Evolutionary conservation across 768 basidiomycete genomes (phyloP).

Genomic region (Leccinum disarticulatum): DNA sequence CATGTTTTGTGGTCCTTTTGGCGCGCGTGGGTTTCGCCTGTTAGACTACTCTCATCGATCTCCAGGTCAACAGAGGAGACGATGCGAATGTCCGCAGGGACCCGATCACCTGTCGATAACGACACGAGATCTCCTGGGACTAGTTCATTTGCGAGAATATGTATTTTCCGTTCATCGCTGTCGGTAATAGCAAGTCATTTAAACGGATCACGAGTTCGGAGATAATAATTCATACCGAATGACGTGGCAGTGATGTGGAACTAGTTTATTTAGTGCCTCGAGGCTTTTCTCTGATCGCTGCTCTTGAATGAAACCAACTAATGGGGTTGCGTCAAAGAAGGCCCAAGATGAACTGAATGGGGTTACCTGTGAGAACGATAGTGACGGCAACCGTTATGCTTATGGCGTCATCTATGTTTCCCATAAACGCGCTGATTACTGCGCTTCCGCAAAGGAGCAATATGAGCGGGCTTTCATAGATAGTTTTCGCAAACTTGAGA

Average conservation of each 20-base stretch:
- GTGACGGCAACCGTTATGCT: slow-evolving; percentile 90
- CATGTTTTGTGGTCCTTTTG: slow-evolving; percentile 64
- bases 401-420: slow-evolving; percentile 92
- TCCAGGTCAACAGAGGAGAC: slow-evolving; percentile 82
- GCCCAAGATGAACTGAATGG: neutral
- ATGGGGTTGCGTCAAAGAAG: slow-evolving; percentile 1
- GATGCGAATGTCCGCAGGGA: slow-evolving; percentile 91
- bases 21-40: slow-evolving; percentile 86
- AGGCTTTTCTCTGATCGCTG: slow-evolving; percentile 91
- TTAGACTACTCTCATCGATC: slow-evolving; percentile 93
- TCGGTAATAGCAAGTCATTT: neutral
- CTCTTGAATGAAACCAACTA: slow-evolving; percentile 95
- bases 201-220: neutral
- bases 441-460: slow-evolving; percentile 90
- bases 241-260: slow-evolving; percentile 95
- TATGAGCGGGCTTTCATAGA: slow-evolving; percentile 94
- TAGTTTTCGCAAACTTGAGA: slow-evolving; percentile 91
- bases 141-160: slow-evolving; percentile 94
- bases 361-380: slow-evolving; percentile 88
- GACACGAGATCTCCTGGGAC: slow-evolving; percentile 92
- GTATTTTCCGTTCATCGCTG: slow-evolving; percentile 56
- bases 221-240: slow-evolving; percentile 46
- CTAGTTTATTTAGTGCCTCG: slow-evolving; percentile 94
- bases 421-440: slow-evolving; percentile 84
- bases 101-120: slow-evolving; percentile 87